Percentiles rank a stretch among this genome's conserved stretches.
phyloP scores from a whole-genome alignment of 2,329 filamentous ascomycete genomes.

The Fusarium incarnatum region DNA sequence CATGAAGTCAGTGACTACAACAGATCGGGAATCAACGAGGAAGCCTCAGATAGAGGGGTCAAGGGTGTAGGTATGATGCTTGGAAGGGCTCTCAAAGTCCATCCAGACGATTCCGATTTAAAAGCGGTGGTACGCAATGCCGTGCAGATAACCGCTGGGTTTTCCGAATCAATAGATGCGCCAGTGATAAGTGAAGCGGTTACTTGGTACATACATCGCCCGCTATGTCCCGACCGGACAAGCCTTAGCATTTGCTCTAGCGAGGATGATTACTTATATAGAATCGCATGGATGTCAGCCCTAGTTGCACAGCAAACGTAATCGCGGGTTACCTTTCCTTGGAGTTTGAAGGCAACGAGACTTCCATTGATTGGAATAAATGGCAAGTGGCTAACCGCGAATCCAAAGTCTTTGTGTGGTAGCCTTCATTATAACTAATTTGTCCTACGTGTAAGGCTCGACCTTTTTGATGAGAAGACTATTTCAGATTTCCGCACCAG shows the following conservation, averaged over 20 bases:
- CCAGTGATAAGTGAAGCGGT: neutral
- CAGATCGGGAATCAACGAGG: too few relatives aligned
- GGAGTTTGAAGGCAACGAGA: neutral
- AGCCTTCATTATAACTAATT: too few relatives aligned
- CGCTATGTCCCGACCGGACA: neutral
- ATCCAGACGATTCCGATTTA: too few relatives aligned
- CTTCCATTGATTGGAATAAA: neutral
- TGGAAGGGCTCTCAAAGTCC: neutral
- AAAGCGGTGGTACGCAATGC: too few relatives aligned
- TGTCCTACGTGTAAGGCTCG: neutral
- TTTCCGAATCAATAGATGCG: neutral
- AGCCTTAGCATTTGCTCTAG: neutral
- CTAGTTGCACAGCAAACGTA: neutral
- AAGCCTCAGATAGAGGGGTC: too few relatives aligned
- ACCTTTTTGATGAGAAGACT: neutral
- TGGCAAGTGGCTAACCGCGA: neutral
- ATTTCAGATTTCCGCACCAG: neutral
- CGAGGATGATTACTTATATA: neutral
- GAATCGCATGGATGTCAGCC: neutral
- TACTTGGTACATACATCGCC: neutral
- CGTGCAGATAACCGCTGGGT: too few relatives aligned
- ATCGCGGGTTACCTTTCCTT: neutral
- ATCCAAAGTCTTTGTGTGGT: too few relatives aligned
- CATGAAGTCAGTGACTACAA: too few relatives aligned
- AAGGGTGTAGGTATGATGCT: neutral